A percentile compares a stretch with the other conserved stretches of the same genome.
These are phyloP conservation scores for Clavariopsis aquatica DNA, from an alignment of 495 filamentous ascomycete species.

Conservation along the genomic window DNA sequence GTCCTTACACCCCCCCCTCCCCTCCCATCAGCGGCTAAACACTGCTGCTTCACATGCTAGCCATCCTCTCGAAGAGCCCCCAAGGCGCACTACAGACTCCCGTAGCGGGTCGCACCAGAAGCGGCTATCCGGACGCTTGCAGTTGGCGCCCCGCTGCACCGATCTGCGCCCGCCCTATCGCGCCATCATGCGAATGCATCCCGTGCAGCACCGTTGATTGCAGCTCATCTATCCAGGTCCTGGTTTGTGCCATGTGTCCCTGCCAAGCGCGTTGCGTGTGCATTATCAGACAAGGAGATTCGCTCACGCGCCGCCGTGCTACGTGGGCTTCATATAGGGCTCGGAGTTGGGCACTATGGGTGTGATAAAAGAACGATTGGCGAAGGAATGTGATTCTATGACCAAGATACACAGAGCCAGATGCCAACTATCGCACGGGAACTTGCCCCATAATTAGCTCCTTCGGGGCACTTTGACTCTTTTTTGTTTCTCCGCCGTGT, in stretches of 20 bases:
- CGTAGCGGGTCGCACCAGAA: neutral
- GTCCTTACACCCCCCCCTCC: neutral
- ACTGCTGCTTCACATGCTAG: constrained; percentile 3
- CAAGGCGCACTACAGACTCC: neutral
- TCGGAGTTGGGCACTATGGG: neutral
- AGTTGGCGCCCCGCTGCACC: constrained; percentile 12
- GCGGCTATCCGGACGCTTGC: constrained; percentile 1
- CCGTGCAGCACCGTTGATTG: constrained; percentile 25
- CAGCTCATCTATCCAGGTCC: constrained; percentile 11
- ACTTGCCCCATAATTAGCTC: neutral
- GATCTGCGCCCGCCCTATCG: constrained; percentile 14
- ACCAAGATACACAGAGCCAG: neutral
- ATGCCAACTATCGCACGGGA: neutral
- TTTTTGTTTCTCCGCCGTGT: no score
- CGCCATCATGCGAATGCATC: constrained; percentile 8
- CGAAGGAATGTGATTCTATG: neutral
- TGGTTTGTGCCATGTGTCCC: constrained; percentile 24
- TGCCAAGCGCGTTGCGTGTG: constrained; percentile 13
- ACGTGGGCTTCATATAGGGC: neutral
- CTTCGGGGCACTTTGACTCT: no score
- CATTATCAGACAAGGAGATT: neutral
- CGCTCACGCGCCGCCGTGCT: constrained; percentile 6
- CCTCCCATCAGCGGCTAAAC: neutral
- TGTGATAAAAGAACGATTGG: neutral
- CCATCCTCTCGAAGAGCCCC: neutral